Percentiles rank a stretch among this genome's conserved stretches.
Evolutionary conservation across 2,329 filamentous ascomycete genomes (phyloP).

Genomic region (Colletotrichum gloeosporioides): DNA sequence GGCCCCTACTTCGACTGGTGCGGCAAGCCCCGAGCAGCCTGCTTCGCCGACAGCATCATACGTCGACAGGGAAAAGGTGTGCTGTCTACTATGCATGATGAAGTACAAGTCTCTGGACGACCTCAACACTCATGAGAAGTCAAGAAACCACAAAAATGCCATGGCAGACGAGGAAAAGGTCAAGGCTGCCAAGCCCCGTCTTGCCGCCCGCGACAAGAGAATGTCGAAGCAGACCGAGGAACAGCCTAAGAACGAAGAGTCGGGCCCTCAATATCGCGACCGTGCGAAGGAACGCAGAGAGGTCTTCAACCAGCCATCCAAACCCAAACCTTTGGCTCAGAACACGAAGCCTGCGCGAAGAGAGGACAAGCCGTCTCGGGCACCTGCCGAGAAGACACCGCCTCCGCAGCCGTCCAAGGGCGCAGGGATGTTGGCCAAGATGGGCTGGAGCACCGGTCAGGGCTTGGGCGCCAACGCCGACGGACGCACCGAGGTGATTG

Average conservation of each 20-base stretch:
- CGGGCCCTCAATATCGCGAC: conserved; percentile 61
- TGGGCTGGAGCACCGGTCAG: conserved; percentile 72
- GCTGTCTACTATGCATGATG: conserved; percentile 52
- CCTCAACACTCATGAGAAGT: conserved; percentile 47
- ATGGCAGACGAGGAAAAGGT: conserved; percentile 45
- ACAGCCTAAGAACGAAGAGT: conserved; percentile 16
- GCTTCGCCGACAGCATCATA: conserved; percentile 48
- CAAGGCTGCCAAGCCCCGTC: conserved; percentile 52
- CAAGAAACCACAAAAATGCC: conserved; percentile 46
- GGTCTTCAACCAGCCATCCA: conserved; percentile 65
- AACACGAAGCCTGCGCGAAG: conserved; percentile 33
- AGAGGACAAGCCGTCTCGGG: conserved; percentile 31
- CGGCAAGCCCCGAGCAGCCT: conserved; percentile 5
- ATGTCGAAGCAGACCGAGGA: conserved; percentile 34
- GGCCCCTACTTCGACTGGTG: not conserved
- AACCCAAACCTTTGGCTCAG: conserved; percentile 42
- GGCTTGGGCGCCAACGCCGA: conserved; percentile 69
- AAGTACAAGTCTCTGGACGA: conserved; percentile 50
- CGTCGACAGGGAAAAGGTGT: conserved; percentile 58
- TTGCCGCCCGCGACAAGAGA: conserved; percentile 40
- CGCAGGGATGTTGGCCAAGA: conserved; percentile 72
- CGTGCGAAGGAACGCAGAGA: conserved; percentile 71
- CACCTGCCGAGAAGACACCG: conserved; percentile 29
- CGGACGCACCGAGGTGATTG: conserved; percentile 68
- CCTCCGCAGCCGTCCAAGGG: conserved; percentile 61